Percentiles rank a stretch among this genome's conserved stretches.
Evolutionary conservation across 352 stramenopile species (phyloP).

Genomic region (Elongisporangium prolatum): DNA sequence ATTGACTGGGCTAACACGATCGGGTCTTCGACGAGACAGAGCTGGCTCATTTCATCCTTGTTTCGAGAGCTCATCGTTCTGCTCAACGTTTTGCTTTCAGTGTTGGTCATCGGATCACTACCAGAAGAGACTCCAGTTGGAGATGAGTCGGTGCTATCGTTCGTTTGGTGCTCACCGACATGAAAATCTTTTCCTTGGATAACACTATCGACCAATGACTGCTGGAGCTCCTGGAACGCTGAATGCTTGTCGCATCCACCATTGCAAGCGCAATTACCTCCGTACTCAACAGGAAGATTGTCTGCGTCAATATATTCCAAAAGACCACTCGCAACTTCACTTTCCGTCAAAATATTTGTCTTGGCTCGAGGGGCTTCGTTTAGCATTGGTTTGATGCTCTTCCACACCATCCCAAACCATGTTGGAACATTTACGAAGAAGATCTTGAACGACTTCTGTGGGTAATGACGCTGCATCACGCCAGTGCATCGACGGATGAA

Average conservation of each 20-base stretch:
- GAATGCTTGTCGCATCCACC: conserved; percentile 70
- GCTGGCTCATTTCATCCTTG: conserved; percentile 9
- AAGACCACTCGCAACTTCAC: conserved; percentile 42
- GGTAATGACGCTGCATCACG: conserved; percentile 87
- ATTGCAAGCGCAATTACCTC: conserved; percentile 50
- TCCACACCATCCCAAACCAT: conserved; percentile 91
- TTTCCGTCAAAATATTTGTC: conserved; percentile 80
- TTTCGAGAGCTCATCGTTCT: conserved; percentile 2
- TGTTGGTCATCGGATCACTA: neutral
- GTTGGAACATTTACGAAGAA: conserved; percentile 90
- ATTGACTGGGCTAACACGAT: conserved; percentile 20
- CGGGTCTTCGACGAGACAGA: conserved; percentile 12
- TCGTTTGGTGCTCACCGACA: conserved; percentile 17
- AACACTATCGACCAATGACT: conserved; percentile 48
- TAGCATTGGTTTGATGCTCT: conserved; percentile 82
- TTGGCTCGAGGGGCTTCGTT: conserved; percentile 87
- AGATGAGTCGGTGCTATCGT: conserved; percentile 6
- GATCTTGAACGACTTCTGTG: conserved; percentile 88
- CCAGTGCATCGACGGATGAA: conserved; percentile 79
- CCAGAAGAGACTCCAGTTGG: conserved; percentile 6
- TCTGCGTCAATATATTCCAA: conserved; percentile 61
- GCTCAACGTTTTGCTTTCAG: neutral
- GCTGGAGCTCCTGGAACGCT: conserved; percentile 55
- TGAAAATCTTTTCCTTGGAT: conserved; percentile 43
- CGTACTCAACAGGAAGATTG: conserved; percentile 67